These are phyloP conservation scores for Aspergillus sp. DNA, from an alignment of 2,329 filamentous ascomycete species.

Conservation along the genomic window DNA sequence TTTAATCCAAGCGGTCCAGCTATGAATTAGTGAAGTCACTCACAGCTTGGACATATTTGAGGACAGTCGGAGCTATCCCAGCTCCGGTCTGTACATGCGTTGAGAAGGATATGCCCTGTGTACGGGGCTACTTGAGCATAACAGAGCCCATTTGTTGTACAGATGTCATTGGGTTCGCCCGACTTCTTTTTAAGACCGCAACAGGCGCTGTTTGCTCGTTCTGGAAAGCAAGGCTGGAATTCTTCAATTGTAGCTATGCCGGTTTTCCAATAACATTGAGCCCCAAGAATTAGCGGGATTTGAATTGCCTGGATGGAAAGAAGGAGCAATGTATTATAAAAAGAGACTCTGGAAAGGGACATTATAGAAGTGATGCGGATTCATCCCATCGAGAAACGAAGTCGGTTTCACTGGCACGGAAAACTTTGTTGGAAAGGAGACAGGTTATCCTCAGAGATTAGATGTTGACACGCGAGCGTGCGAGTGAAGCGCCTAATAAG, in stretches of 20 bases:
- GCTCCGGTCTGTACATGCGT: background rate
- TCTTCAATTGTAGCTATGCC: background rate
- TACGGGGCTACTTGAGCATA: slow-evolving; percentile 1
- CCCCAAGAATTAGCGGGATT: background rate
- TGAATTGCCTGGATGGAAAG: background rate
- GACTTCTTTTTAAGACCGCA: background rate
- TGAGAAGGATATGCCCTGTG: background rate
- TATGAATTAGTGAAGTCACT: background rate
- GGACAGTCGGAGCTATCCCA: background rate
- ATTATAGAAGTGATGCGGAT: background rate
- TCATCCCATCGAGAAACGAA: background rate
- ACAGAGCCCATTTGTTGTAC: background rate
- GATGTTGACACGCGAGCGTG: too few relatives aligned
- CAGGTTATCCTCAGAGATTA: too few relatives aligned
- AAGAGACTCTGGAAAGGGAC: background rate
- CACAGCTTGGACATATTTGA: background rate
- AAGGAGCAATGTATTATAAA: background rate
- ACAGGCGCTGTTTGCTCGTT: background rate
- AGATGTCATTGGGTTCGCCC: background rate
- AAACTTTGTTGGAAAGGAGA: background rate
- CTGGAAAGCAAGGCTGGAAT: slow-evolving; percentile 1
- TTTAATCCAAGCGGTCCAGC: background rate
- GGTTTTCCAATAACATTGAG: slow-evolving; percentile 1
- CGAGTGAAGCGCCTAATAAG: background rate
- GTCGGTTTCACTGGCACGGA: background rate